Conservation (phyloP, 805 yeast genomes). For the Lachancea nothofagi region DNA sequence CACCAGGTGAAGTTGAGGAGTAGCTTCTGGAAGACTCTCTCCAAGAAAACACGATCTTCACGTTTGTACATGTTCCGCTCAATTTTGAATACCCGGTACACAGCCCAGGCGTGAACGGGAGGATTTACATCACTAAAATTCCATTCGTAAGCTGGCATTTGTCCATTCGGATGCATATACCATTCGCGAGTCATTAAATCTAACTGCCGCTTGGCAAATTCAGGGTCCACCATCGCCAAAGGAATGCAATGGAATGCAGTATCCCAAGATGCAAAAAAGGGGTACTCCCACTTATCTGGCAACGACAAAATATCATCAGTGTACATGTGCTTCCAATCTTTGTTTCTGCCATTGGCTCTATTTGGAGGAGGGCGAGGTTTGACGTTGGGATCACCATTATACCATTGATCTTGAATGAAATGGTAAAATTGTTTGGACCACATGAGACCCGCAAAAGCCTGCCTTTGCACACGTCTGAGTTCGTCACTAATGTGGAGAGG, state of each 20-base stretch:
- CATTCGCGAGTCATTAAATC: constrained; percentile 85
- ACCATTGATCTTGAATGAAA: constrained; percentile 82
- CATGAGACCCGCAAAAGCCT: constrained; percentile 87
- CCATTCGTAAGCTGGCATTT: constrained; percentile 96
- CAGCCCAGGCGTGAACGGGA: constrained; percentile 96
- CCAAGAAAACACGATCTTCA: constrained; percentile 77
- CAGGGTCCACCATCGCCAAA: constrained; percentile 88
- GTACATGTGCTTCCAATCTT: constrained; percentile 84
- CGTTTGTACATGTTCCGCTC: constrained; percentile 81
- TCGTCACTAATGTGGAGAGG: constrained; percentile 81
- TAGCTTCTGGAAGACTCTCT: constrained; percentile 87
- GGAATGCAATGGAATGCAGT: constrained; percentile 94
- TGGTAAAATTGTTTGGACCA: constrained; percentile 93
- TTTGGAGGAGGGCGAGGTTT: constrained; percentile 73
- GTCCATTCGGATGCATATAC: constrained; percentile 99
- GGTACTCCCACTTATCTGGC: constrained; percentile 96
- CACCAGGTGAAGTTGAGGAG: constrained; percentile 93
- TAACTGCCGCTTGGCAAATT: constrained; percentile 82
- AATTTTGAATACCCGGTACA: constrained; percentile 78
- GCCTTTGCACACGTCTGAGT: constrained; percentile 78
- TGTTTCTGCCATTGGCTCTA: constrained; percentile 81
- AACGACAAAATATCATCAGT: constrained; percentile 81
- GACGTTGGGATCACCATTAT: constrained; percentile 72
- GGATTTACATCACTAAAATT: constrained; percentile 94
- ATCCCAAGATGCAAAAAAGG: constrained; percentile 96